phyloP scores from a whole-genome alignment of 345 rosid genomes.

The Kernera saxatilis region DNA sequence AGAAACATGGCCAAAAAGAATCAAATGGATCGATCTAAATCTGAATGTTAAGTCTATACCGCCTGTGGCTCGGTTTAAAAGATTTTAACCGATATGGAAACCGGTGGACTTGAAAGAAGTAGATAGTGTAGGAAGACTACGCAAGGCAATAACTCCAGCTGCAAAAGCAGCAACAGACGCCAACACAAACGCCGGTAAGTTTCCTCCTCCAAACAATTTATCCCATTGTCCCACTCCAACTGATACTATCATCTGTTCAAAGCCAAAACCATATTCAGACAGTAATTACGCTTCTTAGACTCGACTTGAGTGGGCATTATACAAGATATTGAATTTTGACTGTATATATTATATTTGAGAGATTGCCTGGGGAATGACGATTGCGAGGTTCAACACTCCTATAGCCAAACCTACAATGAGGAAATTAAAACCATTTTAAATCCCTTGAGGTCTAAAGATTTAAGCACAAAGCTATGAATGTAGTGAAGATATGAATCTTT shows the following conservation, averaged over 20 bases:
- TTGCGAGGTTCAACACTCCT: constrained; percentile 89
- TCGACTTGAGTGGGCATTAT: neutral
- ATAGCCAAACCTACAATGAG: constrained; percentile 71
- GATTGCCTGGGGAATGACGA: constrained; percentile 82
- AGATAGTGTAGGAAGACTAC: constrained; percentile 66
- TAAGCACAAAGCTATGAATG: neutral
- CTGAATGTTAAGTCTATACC: constrained; percentile 14
- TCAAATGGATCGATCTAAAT: constrained; percentile 13
- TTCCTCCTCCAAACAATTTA: constrained; percentile 94
- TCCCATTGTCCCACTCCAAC: constrained; percentile 99
- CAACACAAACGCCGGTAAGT: constrained; percentile 82
- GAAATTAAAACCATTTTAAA: neutral
- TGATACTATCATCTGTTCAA: constrained; percentile 67
- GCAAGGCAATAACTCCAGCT: constrained; percentile 60
- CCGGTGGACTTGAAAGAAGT: constrained; percentile 64
- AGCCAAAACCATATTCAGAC: neutral
- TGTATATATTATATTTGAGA: neutral
- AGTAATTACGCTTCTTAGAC: neutral
- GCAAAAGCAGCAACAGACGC: constrained; percentile 71
- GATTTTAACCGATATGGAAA: constrained; percentile 65
- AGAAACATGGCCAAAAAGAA: constrained; percentile 25
- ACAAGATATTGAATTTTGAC: neutral
- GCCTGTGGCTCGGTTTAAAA: neutral
- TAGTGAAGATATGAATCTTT: constrained; percentile 3
- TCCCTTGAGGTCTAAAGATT: neutral